Evolutionary conservation across 1,284 basidiomycete genomes (phyloP), one percentile per base, ranked within the genome.

Genomic region (Apiotrichum siamense): DNA sequence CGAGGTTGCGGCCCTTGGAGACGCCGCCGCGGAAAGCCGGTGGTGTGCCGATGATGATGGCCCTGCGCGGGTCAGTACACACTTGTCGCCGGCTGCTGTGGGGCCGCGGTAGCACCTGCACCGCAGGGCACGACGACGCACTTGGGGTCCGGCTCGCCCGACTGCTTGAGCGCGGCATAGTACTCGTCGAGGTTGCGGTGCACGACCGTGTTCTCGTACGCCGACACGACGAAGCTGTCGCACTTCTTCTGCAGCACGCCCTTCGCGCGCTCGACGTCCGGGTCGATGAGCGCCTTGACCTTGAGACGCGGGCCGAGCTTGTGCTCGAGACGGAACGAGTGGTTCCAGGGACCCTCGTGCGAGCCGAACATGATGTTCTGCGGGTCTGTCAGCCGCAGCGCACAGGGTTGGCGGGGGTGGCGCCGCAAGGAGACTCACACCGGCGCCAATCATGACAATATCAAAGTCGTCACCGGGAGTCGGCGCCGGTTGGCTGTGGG

Each of bases 281-380:
- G 94, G 73, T 98, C 94, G 65, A 98, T 87, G 49, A 98, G 79
- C 13, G 90, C 94, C 49, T 90, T 83, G 46, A 98, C 91, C 74
- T 96, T 97, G 73, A 98, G 86, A 64, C 94, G 88, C 21, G 85
- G 87, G 37, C 94, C 93, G 54, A 98, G 87, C 79, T 98, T 97
- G 77, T 93, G 73, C 78, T 93, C 90, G 62, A 94, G 83, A 68
- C 91, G 88, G 83, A 93, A 90, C 44, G 89, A 93, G 75, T 94
- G 90, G 75, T 74, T 69, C 67, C 70, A 73, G 27, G 72, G 71
- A 47, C 88, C 88, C 69, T 89, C 86, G 50, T 84, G 82, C 35
- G 86, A 88, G 52, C 88, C 89, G 67, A 91, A 91, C 88, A 92
- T 91, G 76, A 92, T 90, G 74, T 92, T 92, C 47, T 74, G 47